These are phyloP conservation scores for Coemansia sp. DNA, from an alignment of 192 early-diverging fungal genomes.

Conservation along the genomic window DNA sequence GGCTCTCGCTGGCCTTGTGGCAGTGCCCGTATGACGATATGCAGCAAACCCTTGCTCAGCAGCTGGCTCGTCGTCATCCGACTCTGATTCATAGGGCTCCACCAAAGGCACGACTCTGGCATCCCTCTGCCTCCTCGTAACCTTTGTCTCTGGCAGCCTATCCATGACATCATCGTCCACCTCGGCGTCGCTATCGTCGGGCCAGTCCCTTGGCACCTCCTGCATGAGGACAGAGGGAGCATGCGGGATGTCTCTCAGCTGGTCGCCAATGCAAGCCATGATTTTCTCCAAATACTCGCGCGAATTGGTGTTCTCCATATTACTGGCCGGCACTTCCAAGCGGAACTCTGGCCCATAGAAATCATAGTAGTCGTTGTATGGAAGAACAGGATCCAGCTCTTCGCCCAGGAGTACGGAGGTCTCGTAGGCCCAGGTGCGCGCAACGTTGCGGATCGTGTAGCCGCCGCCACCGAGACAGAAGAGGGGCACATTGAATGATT, in stretches of 20 bases:
- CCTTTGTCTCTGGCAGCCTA: slow-evolving; percentile 23
- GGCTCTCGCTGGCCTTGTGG: slow-evolving; percentile 23
- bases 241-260: slow-evolving; percentile 59
- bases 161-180: slow-evolving; percentile 41
- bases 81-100: slow-evolving; percentile 47
- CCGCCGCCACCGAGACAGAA: slow-evolving; percentile 95
- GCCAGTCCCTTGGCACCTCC: slow-evolving; percentile 47
- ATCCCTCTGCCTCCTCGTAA: slow-evolving; percentile 31
- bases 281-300: slow-evolving; percentile 76
- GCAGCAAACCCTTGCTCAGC: slow-evolving; percentile 4
- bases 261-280: slow-evolving; percentile 55
- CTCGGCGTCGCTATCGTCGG: slow-evolving; percentile 42
- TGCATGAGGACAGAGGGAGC: slow-evolving; percentile 61
- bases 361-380: slow-evolving; percentile 84
- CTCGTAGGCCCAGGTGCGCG: slow-evolving; percentile 94
- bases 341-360: slow-evolving; percentile 92
- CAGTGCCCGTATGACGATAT: slow-evolving; percentile 44
- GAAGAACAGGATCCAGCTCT: slow-evolving; percentile 67
- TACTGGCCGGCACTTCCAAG: slow-evolving; percentile 81
- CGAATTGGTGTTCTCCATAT: slow-evolving; percentile 88
- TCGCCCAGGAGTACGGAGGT: slow-evolving; percentile 79
- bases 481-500: slow-evolving; percentile 85
- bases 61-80: slow-evolving; percentile 24
- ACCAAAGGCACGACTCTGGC: slow-evolving; percentile 42
- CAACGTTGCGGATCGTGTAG: slow-evolving; percentile 95